Evolutionary conservation across 352 stramenopile species (phyloP).

Genomic region (Pythium brassicae): DNA sequence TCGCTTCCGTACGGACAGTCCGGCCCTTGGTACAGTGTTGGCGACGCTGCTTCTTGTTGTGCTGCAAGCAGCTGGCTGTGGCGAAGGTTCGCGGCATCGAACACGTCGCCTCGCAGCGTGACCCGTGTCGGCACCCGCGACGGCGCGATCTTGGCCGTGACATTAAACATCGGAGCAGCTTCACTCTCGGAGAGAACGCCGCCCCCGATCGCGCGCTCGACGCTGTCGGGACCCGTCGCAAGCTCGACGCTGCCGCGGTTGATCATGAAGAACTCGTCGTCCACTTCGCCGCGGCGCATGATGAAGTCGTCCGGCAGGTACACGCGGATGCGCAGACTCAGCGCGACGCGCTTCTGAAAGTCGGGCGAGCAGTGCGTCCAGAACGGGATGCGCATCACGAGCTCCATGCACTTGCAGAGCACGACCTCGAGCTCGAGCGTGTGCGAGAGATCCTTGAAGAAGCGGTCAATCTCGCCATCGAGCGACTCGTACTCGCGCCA

Average conservation of each 20-base stretch:
- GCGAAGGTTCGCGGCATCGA: too few relatives aligned
- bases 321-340: constrained; percentile 40
- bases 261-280: constrained; percentile 63
- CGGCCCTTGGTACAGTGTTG: too few relatives aligned
- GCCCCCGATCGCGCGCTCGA: constrained; percentile 4
- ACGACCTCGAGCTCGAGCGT: constrained; percentile 50
- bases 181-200: too few relatives aligned
- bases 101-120: too few relatives aligned
- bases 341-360: constrained; percentile 52
- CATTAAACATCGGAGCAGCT: too few relatives aligned
- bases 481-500: constrained; percentile 65
- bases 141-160: too few relatives aligned
- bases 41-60: too few relatives aligned
- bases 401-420: constrained; percentile 67
- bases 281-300: constrained; percentile 40
- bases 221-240: constrained; percentile 10
- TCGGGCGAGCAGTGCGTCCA: constrained; percentile 36
- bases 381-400: constrained; percentile 36
- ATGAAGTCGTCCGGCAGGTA: constrained; percentile 65
- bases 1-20: too few relatives aligned
- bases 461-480: constrained; percentile 41
- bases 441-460: constrained; percentile 52
- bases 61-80: too few relatives aligned
- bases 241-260: constrained; percentile 48
- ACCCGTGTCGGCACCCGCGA: too few relatives aligned